These are phyloP conservation scores for Candida takata DNA, from an alignment of 805 yeast genomes.

Conservation along the genomic window DNA sequence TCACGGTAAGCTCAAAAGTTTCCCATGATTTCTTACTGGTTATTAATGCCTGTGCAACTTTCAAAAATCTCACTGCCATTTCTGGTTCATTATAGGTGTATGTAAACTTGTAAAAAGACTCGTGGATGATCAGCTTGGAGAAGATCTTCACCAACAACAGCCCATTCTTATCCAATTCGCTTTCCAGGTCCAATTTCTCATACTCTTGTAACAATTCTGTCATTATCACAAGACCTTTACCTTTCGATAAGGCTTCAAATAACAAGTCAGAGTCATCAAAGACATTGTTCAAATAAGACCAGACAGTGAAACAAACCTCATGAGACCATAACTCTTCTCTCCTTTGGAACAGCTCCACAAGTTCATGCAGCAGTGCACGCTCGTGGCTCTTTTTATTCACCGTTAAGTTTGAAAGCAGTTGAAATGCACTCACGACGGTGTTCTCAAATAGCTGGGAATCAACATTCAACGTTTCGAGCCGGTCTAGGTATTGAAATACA, in stretches of 20 bases:
- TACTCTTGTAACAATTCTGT: slow-evolving; percentile 9
- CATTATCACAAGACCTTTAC: slow-evolving; percentile 13
- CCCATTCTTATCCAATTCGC: slow-evolving; percentile 15
- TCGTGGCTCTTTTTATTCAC: slow-evolving; percentile 7
- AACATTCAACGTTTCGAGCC: not conserved
- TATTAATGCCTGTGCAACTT: slow-evolving; percentile 26
- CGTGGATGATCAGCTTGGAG: slow-evolving; percentile 25
- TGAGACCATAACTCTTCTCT: slow-evolving; percentile 2
- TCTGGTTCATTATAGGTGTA: slow-evolving; percentile 9
- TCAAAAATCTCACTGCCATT: slow-evolving; percentile 18
- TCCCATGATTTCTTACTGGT: slow-evolving; percentile 33
- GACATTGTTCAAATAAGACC: slow-evolving; percentile 11
- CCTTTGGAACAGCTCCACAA: slow-evolving; percentile 5
- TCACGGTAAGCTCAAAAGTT: slow-evolving; percentile 29
- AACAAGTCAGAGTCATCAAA: slow-evolving; percentile 13
- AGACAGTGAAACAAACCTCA: slow-evolving; percentile 7
- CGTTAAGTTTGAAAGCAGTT: slow-evolving; percentile 16
- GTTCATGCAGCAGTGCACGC: slow-evolving; percentile 5
- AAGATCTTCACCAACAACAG: slow-evolving; percentile 23
- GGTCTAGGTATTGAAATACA: slow-evolving; percentile 1
- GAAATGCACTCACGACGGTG: slow-evolving; percentile 5
- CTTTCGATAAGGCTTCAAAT: slow-evolving; percentile 16
- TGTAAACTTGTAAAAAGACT: slow-evolving; percentile 29
- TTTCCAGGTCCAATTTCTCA: slow-evolving; percentile 13
- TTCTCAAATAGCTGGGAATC: slow-evolving; percentile 2